These are phyloP conservation scores for Acanthamoeba royreba DNA, from an alignment of 208 protist species.

Conservation along the genomic window DNA sequence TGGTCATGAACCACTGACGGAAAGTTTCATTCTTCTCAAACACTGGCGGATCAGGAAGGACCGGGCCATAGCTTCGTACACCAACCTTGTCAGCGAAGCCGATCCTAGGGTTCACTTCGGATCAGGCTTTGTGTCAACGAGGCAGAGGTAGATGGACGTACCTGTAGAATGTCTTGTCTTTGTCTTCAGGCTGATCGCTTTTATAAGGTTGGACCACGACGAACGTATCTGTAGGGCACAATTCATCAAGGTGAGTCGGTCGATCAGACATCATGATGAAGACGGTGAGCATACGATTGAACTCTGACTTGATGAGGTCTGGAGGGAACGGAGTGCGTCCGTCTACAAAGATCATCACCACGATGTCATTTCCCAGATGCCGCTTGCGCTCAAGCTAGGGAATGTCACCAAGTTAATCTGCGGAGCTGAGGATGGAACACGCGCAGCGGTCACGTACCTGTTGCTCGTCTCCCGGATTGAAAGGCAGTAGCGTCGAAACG, in stretches of 20 bases:
- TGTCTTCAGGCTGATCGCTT: neutral
- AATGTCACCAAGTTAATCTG: neutral
- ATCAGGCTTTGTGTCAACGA: neutral
- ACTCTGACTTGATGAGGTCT: constrained; percentile 8
- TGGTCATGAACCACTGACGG: neutral
- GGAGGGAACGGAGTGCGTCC: neutral
- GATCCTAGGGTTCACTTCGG: neutral
- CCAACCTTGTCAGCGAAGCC: neutral
- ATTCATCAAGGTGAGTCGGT: neutral
- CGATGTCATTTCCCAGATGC: constrained; percentile 29
- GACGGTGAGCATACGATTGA: neutral
- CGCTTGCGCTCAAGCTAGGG: neutral
- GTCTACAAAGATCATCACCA: constrained; percentile 30
- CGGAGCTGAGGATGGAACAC: neutral
- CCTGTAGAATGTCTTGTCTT: neutral
- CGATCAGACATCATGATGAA: neutral
- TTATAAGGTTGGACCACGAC: neutral
- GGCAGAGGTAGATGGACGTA: neutral
- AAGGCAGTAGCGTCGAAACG: neutral
- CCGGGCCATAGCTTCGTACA: neutral
- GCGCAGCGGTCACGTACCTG: neutral
- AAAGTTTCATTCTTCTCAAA: neutral
- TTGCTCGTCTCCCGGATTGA: neutral
- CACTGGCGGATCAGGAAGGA: neutral
- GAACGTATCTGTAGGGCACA: neutral